phyloP scores from a whole-genome alignment of 2,329 filamentous ascomycete genomes.

The Colletotrichum shisoi region DNA sequence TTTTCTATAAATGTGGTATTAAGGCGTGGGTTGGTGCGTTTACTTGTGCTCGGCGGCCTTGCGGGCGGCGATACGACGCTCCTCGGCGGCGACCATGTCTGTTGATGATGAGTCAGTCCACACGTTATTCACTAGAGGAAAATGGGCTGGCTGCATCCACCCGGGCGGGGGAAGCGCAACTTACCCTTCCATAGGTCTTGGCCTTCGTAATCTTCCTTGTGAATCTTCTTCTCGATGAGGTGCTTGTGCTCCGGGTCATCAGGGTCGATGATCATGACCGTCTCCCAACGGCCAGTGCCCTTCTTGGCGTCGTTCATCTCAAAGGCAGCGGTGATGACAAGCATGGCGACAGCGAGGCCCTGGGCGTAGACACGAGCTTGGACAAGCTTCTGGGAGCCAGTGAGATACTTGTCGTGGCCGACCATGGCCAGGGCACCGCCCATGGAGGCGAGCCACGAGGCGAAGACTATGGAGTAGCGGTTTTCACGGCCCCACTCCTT shows the following conservation, averaged over 20 bases:
- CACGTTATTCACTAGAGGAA: not conserved
- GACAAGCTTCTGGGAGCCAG: constrained; percentile 83
- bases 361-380: constrained; percentile 96
- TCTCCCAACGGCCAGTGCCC: constrained; percentile 83
- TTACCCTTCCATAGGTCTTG: constrained; percentile 92
- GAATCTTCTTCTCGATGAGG: constrained; percentile 84
- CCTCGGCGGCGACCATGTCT: constrained; percentile 87
- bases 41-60: constrained; percentile 35
- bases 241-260: constrained; percentile 84
- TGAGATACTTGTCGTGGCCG: constrained; percentile 77
- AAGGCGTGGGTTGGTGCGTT: not conserved
- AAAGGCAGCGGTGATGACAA: constrained; percentile 82
- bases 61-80: constrained; percentile 63
- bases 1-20: not conserved
- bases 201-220: constrained; percentile 85
- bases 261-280: constrained; percentile 79
- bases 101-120: constrained; percentile 39
- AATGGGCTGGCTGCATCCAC: not conserved
- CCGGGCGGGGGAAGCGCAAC: constrained; percentile 42
- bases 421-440: constrained; percentile 76
- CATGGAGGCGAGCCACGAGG: constrained; percentile 83
- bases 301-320: constrained; percentile 80
- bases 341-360: constrained; percentile 82
- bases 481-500: constrained; percentile 79
- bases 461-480: constrained; percentile 86